Base-by-base conservation (phyloP, 331 rosid species). In the Phaseolus coccineus region DNA sequence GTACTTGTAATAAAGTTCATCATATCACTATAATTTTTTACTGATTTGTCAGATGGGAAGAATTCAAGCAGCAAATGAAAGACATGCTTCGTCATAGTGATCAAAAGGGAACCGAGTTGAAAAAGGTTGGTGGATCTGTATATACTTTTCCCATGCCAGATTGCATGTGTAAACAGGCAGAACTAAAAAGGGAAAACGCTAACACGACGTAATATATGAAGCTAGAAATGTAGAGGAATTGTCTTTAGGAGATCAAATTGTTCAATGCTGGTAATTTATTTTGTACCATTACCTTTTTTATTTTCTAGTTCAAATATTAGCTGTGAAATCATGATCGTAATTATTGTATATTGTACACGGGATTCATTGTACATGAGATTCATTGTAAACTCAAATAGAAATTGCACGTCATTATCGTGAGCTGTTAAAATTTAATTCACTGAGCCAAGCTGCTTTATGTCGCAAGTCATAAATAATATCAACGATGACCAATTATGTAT, bases 101-200 rank as follows among this genome's bases (percentile, higher is more conserved):
- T 81, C 85, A 80, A 65, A 93, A 90, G 83, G 98, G 97, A 75
- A 67, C 77, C 30, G 97, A 96, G 83, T 39, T 91, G 87, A 93
- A 90, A 77, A 95, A 91, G 79, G 62, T 90, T 24, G 84, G 91
- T 42, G 96, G 83, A 2, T 93, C 97, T 48, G 88, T 95, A 11
- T 95, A 90, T 71, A 93, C 87, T 39, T 95, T 93, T 91, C 99
- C 99, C 46, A 87, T 89, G 97, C 99, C 99, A 19, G 99, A 95
- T 84, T 95, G 99, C 84, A 95, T 95, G 98, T 93, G 91, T 85
- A 87, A 83, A 86, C 87, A 84, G 78, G 86, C 80, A 53, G 88
- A 80, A 75, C 81, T 86, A 19, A 84, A 40, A 76, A 71, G 44
- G 42, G 87, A 77, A 76, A 84, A 76, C 72, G 55, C 75, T 58